Evolutionary conservation across 331 rosid species (phyloP).

Genomic region (Arachis monticola): DNA sequence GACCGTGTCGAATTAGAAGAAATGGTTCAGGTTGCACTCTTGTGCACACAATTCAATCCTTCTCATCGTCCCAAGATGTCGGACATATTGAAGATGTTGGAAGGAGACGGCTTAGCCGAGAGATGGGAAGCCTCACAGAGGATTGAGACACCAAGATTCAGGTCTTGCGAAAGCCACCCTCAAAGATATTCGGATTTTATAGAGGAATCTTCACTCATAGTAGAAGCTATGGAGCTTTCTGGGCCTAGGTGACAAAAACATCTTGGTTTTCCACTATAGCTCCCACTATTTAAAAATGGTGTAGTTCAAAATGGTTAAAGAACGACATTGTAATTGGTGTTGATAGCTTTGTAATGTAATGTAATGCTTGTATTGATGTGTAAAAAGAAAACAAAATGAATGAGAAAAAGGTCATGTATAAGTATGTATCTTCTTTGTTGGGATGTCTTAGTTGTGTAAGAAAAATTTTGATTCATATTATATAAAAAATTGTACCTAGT

Average conservation of each 20-base stretch:
- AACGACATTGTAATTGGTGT: constrained; percentile 48
- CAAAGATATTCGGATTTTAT: constrained; percentile 87
- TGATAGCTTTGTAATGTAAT: constrained; percentile 57
- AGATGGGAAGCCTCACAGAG: constrained; percentile 97
- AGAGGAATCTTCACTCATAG: constrained; percentile 88
- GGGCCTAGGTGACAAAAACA: constrained; percentile 85
- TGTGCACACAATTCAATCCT: constrained; percentile 93
- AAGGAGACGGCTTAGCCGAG: constrained; percentile 96
- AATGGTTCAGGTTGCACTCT: constrained; percentile 92
- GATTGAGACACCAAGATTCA: constrained; percentile 70
- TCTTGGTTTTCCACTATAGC: constrained; percentile 37
- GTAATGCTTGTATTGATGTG: constrained; percentile 62
- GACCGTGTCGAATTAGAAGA: constrained; percentile 86
- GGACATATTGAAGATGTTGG: constrained; percentile 91
- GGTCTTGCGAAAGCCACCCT: constrained; percentile 69
- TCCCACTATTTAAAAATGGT: constrained; percentile 2
- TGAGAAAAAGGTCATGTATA: constrained; percentile 52
- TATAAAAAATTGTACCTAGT: constrained; percentile 39
- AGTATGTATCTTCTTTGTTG: constrained; percentile 49
- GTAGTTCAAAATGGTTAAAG: constrained; percentile 37
- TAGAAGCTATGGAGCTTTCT: constrained; percentile 99
- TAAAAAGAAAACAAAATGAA: constrained; percentile 45
- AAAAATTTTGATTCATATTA: constrained; percentile 38
- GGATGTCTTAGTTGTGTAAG: constrained; percentile 46
- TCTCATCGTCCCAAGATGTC: constrained; percentile 93